Percentiles rank a stretch among this genome's conserved stretches.
Evolutionary conservation across 495 filamentous ascomycete genomes (phyloP).

Genomic region (Penicillium canariense): DNA sequence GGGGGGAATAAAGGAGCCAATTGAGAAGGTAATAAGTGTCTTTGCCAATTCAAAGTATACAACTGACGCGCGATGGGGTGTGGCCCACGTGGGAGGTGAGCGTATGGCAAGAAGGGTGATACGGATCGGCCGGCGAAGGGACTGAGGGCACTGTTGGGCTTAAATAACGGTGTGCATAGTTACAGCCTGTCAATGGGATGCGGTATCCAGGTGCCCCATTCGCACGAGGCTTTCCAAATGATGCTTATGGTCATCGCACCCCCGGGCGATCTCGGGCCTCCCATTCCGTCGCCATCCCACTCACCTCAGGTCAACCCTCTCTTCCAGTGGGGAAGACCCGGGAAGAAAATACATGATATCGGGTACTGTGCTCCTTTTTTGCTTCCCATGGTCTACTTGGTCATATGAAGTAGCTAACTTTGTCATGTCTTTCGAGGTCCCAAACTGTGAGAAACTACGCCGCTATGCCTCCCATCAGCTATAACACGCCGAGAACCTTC

Average conservation of each 20-base stretch:
- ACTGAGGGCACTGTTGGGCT: background rate
- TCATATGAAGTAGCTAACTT: background rate
- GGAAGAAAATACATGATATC: background rate
- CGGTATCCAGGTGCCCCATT: background rate
- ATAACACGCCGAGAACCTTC: background rate
- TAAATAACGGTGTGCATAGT: constrained; percentile 5
- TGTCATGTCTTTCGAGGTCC: background rate
- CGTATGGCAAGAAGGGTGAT: background rate
- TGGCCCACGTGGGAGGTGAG: background rate
- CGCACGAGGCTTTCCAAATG: background rate
- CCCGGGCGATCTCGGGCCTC: background rate
- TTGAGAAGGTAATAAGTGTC: background rate
- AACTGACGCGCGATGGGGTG: background rate
- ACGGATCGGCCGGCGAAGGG: background rate
- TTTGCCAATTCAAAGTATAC: background rate
- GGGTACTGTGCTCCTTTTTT: background rate
- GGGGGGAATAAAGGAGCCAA: background rate
- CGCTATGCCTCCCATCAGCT: background rate
- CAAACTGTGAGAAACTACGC: background rate
- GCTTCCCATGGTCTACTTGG: background rate
- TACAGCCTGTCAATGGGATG: background rate
- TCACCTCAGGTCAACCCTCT: background rate
- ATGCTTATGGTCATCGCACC: background rate
- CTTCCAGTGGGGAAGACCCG: no score
- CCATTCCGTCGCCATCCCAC: background rate